phyloP scores from a whole-genome alignment of 2,329 filamentous ascomycete genomes.

The Penicillium sp. region DNA sequence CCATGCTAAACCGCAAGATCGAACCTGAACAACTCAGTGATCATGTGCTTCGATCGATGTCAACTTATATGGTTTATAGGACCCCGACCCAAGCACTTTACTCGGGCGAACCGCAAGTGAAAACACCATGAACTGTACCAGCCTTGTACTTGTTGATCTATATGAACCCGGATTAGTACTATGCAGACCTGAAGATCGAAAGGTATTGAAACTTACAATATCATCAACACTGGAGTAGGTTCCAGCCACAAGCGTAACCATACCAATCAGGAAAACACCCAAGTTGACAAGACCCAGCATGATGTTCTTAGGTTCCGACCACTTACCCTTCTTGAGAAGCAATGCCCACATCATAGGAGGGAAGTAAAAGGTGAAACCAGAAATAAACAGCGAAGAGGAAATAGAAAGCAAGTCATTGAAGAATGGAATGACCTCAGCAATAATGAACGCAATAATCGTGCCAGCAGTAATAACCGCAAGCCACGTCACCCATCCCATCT shows the following conservation, averaged over 20 bases:
- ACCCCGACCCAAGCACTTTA: not conserved
- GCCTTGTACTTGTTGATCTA: slow-evolving; percentile 7
- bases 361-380: not conserved
- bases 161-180: not conserved
- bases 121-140: not conserved
- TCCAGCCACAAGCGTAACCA: slow-evolving; percentile 2
- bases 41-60: not conserved
- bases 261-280: not conserved
- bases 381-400: slow-evolving; percentile 3
- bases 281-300: not conserved
- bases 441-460: slow-evolving; percentile 3
- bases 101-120: not conserved
- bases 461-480: slow-evolving; percentile 1
- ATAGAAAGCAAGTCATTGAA: not conserved
- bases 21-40: not conserved
- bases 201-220: not conserved
- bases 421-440: slow-evolving; percentile 5
- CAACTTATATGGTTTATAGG: not conserved
- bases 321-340: slow-evolving; percentile 1
- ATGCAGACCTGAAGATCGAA: no score
- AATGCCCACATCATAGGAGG: slow-evolving; percentile 7
- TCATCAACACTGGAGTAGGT: slow-evolving; percentile 1
- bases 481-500: slow-evolving; percentile 6
- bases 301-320: not conserved
- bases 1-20: not conserved